Evolutionary conservation across 306 rosid genomes (phyloP), one percentile per base, ranked within the genome.

Genomic region (Malus asiatica): DNA sequence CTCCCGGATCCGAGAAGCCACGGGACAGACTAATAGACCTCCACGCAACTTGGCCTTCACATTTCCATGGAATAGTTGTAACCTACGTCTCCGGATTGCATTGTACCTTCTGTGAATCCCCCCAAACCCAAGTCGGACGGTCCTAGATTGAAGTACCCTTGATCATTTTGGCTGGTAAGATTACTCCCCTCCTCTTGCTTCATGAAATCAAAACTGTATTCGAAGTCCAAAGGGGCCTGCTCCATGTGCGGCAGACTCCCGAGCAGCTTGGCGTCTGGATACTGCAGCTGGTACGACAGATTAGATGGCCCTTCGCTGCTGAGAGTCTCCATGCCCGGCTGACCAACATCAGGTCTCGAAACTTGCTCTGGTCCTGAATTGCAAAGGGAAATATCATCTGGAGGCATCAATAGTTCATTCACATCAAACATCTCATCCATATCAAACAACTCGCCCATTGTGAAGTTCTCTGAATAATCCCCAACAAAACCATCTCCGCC

Each of bases 241-340:
- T 92, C 96, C 90, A 86, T 85, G 64, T 86, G 89, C 42, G 82
- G 79, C 67, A 87, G 75, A 72, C 90, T 87, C 48, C 96, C 97
- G 16, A 90, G 81, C 66, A 89, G 70, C 82, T 85, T 92, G n/a
- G 89, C 87, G 42, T 90, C 97, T 23, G 92, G 92, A 61, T 86
- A 85, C 71, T 88, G 84, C 73, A 86, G 9, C 63, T 90, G 83
- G 69, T 86, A 83, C 0, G 83, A 73, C 46, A 79, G 76, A 60
- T 82, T 86, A 13, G 90, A 81, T 19, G 84, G 82, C 4, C 77
- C 32, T 29, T 79, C 91, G 29, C 42, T 42, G 27, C 70, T 79
- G 58, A 61, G 67, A 72, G 67, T 25, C 15, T 69, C 44, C 2
- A 66, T 77, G 5, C 30, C 71, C 35, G 72, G 11, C 67, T 68